Base-by-base conservation (phyloP, 2,329 filamentous ascomycete genomes). In the Sarocladium strictum region DNA sequence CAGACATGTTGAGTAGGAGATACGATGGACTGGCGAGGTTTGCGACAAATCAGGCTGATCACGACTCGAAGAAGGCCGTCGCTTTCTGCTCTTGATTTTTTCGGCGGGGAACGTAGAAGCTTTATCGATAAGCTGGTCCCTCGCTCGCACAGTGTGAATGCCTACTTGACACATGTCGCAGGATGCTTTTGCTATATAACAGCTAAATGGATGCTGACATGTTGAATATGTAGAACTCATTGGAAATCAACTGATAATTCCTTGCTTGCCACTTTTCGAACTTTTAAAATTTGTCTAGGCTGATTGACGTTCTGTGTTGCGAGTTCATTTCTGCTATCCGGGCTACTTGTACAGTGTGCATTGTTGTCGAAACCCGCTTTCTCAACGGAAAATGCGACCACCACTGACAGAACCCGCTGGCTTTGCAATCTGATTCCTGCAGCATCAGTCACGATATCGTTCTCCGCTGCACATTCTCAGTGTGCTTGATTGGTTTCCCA, bases 1-100 rank as follows among this genome's bases (percentile, higher is more conserved):
- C 72, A 56, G 70, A 69, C 75, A 77, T 77, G 55, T 32, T 63
- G 37, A 32, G 40, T 50, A 55, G 50, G 53, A 40, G 49, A 45
- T 47, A 47, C 43, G 54, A 37, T 43, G 49, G 38, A 32, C 37
- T 38, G 53, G 51, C 21, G 40, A 32, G 50, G 7, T 53, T 53
- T 53, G 50, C 50, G 50, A 53, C 50, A 40, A 40, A 24, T 17
- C n/a, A 35, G n/a, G 29, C 32, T 57, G 57, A 53, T 38, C 50
- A 11, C 33, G 23, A 40, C 26, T 53, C 23, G 17, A 27, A 15
- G 43, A 26, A 2, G 29, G 15, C 27, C 17, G 38, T 47, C 24
- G 12, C 21, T 53, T 7, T 12, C 15, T 12, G 56, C 7, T 23
- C 59, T 65, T 67, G 56, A 62, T 63, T 59, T 61, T 58, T 62